These are phyloP conservation scores for Marasmius sp. DNA, from an alignment of 1,284 basidiomycete species.

Conservation along the genomic window DNA sequence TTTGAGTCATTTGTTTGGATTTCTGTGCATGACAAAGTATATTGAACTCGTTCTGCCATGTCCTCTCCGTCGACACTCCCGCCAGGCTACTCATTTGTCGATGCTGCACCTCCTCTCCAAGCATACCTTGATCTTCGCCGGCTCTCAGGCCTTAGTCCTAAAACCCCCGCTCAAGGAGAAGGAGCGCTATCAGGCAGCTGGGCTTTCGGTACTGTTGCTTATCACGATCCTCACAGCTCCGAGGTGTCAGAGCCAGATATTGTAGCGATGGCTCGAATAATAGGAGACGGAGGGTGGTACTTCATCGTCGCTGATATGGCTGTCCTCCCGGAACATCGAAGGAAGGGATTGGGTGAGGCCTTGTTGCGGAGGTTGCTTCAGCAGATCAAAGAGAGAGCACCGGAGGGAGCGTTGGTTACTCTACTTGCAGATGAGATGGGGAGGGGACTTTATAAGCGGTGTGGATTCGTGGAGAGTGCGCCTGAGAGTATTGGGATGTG, in stretches of 20 bases:
- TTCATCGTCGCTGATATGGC: slow-evolving; percentile 5
- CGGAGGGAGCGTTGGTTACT: neutral
- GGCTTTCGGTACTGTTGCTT: neutral
- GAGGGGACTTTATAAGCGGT: neutral
- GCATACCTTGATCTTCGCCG: neutral
- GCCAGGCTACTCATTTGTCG: neutral
- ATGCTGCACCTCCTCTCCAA: neutral
- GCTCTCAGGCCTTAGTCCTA: neutral
- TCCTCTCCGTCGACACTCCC: neutral
- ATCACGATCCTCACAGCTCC: neutral
- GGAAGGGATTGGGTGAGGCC: neutral
- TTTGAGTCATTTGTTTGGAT: too few relatives aligned
- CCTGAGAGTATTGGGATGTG: neutral
- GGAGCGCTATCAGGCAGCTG: neutral
- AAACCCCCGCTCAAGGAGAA: neutral
- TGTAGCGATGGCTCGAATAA: slow-evolving; percentile 6
- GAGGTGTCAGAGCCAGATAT: neutral
- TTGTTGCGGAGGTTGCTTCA: neutral
- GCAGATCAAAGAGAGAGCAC: neutral
- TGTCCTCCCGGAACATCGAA: slow-evolving; percentile 2
- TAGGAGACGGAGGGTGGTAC: slow-evolving; percentile 10
- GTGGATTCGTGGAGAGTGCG: neutral
- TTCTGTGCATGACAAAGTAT: too few relatives aligned
- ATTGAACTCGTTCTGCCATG: neutral
- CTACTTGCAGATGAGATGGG: neutral